Evolutionary conservation across 805 yeast species (phyloP).

Genomic region (Saccharomycopsis malanga): DNA sequence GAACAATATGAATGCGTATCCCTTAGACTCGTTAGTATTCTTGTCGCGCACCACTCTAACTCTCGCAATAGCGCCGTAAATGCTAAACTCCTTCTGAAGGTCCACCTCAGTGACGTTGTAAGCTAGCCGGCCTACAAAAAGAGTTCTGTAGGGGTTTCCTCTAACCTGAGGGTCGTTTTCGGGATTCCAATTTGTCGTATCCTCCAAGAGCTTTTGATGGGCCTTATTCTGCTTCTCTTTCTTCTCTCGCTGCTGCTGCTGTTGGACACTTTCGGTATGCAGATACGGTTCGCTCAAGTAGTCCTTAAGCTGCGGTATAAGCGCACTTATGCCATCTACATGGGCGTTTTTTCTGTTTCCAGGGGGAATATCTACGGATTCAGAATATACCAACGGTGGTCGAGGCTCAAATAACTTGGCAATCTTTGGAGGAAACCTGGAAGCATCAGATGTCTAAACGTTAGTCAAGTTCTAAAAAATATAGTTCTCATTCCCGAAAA

Average conservation of each 20-base stretch:
- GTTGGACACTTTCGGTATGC: slow-evolving; percentile 30
- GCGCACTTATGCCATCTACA: slow-evolving; percentile 37
- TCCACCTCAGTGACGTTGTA: slow-evolving; percentile 63
- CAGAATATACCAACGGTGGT: slow-evolving; percentile 40
- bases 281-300: slow-evolving; percentile 24
- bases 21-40: slow-evolving; percentile 49
- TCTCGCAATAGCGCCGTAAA: slow-evolving; percentile 66
- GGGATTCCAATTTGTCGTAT: slow-evolving; percentile 43
- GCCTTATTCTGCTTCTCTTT: slow-evolving; percentile 20
- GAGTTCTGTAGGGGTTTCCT: slow-evolving; percentile 72
- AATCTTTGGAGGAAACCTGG: slow-evolving; percentile 30
- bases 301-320: slow-evolving; percentile 24
- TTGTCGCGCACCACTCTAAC: slow-evolving; percentile 50
- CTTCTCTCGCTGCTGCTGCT: slow-evolving; percentile 27
- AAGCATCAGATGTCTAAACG: slow-evolving; percentile 25
- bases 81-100: slow-evolving; percentile 50
- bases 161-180: slow-evolving; percentile 45
- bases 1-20: slow-evolving; percentile 80
- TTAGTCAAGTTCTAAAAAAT: neutral
- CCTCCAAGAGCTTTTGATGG: slow-evolving; percentile 4
- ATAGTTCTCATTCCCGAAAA: slow-evolving; percentile 13
- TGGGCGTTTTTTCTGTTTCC: slow-evolving; percentile 37
- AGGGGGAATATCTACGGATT: slow-evolving; percentile 41
- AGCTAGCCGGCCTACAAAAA: slow-evolving; percentile 69
- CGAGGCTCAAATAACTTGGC: slow-evolving; percentile 49